These are phyloP conservation scores for Starmerella sp. DNA, from an alignment of 805 yeast species.

Conservation along the genomic window DNA sequence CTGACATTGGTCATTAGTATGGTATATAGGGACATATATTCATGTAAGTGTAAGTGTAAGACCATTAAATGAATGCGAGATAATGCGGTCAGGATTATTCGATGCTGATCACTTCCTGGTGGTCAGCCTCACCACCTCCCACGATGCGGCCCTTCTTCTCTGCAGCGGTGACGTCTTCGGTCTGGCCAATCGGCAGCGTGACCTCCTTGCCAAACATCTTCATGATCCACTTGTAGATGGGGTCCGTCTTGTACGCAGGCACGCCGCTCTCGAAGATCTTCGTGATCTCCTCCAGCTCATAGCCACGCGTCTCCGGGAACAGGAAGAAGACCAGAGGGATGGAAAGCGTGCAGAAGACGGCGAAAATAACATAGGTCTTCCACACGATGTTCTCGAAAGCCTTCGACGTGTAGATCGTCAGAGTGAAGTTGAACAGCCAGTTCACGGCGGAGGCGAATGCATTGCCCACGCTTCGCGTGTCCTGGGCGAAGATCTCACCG, in stretches of 20 bases:
- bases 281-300: conserved; percentile 57
- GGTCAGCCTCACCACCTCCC: conserved; percentile 2
- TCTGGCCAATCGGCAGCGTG: conserved; percentile 5
- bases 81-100: neutral
- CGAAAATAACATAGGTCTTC: conserved; percentile 64
- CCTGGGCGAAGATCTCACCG: conserved; percentile 57
- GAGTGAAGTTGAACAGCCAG: conserved; percentile 68
- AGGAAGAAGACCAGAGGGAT: conserved; percentile 46
- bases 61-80: too few species aligned
- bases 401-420: conserved; percentile 60
- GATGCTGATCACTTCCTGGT: neutral
- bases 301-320: conserved; percentile 57
- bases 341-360: conserved; percentile 49
- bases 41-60: too few species aligned
- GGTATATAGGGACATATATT: too few species aligned
- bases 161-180: conserved; percentile 1
- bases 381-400: conserved; percentile 62
- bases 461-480: conserved; percentile 64
- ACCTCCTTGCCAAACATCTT: conserved; percentile 12
- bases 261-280: conserved; percentile 37
- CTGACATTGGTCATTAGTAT: too few species aligned
- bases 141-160: neutral
- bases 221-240: conserved; percentile 12
- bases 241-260: conserved; percentile 22
- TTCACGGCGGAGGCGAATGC: conserved; percentile 64